phyloP scores from a whole-genome alignment of 2,329 filamentous ascomycete genomes.

The Xylaria arbuscula region DNA sequence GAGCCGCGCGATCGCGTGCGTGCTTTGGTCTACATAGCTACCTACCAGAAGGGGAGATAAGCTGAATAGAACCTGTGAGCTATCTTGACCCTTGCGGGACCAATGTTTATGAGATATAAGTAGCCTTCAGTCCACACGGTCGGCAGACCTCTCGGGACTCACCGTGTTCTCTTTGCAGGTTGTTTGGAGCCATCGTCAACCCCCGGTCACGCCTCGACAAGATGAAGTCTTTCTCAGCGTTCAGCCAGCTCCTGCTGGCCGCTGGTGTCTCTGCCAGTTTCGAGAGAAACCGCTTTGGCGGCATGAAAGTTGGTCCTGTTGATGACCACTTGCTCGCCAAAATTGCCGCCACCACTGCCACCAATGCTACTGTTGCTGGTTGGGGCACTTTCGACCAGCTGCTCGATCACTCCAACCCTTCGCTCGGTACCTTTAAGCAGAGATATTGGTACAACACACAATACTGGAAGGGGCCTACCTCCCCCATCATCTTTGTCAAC shows the following conservation, averaged over 20 bases:
- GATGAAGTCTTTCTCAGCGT: constrained; percentile 46
- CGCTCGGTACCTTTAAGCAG: constrained; percentile 56
- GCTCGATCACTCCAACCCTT: constrained; percentile 55
- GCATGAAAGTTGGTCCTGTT: constrained; percentile 48
- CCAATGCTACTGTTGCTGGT: constrained; percentile 38
- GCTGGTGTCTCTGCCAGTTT: constrained; percentile 45
- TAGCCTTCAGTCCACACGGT: constrained; percentile 20
- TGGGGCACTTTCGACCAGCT: constrained; percentile 55
- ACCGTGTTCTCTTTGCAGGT: constrained; percentile 29
- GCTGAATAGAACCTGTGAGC: constrained; percentile 17
- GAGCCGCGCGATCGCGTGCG: constrained; percentile 29
- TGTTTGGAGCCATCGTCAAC: constrained; percentile 26
- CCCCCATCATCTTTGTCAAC: constrained; percentile 55
- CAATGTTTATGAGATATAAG: constrained; percentile 29
- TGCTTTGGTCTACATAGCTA: constrained; percentile 8
- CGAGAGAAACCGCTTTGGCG: constrained; percentile 39
- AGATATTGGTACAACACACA: constrained; percentile 56
- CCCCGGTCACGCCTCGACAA: constrained; percentile 34
- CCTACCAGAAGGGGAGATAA: constrained; percentile 29
- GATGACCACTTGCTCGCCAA: constrained; percentile 39
- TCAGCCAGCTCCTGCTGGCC: constrained; percentile 47
- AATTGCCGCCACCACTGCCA: constrained; percentile 27
- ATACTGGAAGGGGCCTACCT: constrained; percentile 56
- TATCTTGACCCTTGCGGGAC: constrained; percentile 24
- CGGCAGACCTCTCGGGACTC: constrained; percentile 13